Evolutionary conservation across 2,329 filamentous ascomycete genomes (phyloP), one percentile per base, ranked within the genome.

Genomic region (Fusarium avenaceum): DNA sequence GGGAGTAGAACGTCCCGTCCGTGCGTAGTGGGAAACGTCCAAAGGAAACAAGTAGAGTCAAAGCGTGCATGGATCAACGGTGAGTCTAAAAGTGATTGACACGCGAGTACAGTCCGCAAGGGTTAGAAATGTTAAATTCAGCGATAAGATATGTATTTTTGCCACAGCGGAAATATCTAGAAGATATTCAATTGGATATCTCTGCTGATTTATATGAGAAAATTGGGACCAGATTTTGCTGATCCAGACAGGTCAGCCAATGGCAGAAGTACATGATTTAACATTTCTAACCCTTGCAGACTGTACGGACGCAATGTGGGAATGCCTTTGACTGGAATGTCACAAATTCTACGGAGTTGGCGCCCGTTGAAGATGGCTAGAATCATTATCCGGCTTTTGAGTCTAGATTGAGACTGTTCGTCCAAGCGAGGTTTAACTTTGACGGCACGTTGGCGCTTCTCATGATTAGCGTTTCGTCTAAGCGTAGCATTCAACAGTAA

Each of bases 281-380:
- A 22, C 20, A 22, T 22, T 22, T 22, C 20, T 22, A 22, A 22
- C 20, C 20, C 20, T 22, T 22, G 20, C 20, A 5, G 20, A 22
- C 20, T 22, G 20, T 22, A 13, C 20, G 30, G 50, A 35, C 17
- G 50, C 30, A 35, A 53, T 43, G 50, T 53, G 28, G 40, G 40
- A 54, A 38, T 38, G 51, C 42, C 42, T 42, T 54, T 54, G 50
- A 26, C 50, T 30, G 32, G 20, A 53, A 47, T 30, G 28, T 10
- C 4, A 30, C 4, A 30, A 30, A 30, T 13, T 13, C 9, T 30
- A 30, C 28, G 28, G 28, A 30, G 28, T 30, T 11, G 28, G 28
- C 10, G 28, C 10, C 28, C 28, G 28, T 30, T 30, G 28, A 30
- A 30, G 28, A 30, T 30, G 11, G 11, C 28, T 7, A 24, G 2